A percentile compares a stretch with the other conserved stretches of the same genome.
Evolutionary conservation across 441 rosid genomes (phyloP).

Genomic region (Adansonia rubrostipa): DNA sequence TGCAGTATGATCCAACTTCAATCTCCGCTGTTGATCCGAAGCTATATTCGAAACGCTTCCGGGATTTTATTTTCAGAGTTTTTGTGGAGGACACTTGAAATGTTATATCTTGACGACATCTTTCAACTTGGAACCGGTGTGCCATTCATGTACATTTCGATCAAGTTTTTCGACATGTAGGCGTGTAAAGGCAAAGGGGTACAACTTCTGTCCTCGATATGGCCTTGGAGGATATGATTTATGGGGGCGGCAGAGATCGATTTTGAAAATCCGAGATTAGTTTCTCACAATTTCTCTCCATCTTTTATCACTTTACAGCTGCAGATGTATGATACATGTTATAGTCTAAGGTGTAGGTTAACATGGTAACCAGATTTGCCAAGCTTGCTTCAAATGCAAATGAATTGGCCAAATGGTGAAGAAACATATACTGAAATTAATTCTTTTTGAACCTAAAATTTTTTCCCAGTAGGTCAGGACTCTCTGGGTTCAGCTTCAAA

Average conservation of each 20-base stretch:
- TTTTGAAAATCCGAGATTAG: conserved; percentile 2
- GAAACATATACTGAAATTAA: conserved; percentile 21
- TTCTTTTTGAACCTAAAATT: conserved; percentile 41
- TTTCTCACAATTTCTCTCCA: conserved; percentile 17
- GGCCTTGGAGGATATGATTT: conserved; percentile 17
- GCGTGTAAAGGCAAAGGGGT: conserved; percentile 18
- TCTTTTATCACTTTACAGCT: conserved; percentile 25
- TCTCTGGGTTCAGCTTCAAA: conserved; percentile 26
- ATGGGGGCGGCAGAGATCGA: neutral
- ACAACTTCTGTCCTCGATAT: neutral
- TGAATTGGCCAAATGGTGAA: conserved; percentile 35
- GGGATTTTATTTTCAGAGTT: conserved; percentile 83
- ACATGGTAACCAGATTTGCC: conserved; percentile 25
- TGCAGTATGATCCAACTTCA: conserved; percentile 93
- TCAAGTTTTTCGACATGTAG: conserved; percentile 26
- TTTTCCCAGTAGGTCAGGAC: conserved; percentile 32
- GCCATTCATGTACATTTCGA: conserved; percentile 27
- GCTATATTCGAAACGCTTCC: conserved; percentile 88
- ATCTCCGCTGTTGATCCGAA: conserved; percentile 98
- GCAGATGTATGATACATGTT: conserved; percentile 23
- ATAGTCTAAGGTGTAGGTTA: conserved; percentile 32
- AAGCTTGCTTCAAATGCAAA: conserved; percentile 41
- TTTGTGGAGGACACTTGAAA: conserved; percentile 75
- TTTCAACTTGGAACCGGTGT: conserved; percentile 24
- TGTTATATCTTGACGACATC: conserved; percentile 21